Evolutionary conservation across 768 basidiomycete genomes (phyloP).

Genomic region (Leccinum subtestaceum): DNA sequence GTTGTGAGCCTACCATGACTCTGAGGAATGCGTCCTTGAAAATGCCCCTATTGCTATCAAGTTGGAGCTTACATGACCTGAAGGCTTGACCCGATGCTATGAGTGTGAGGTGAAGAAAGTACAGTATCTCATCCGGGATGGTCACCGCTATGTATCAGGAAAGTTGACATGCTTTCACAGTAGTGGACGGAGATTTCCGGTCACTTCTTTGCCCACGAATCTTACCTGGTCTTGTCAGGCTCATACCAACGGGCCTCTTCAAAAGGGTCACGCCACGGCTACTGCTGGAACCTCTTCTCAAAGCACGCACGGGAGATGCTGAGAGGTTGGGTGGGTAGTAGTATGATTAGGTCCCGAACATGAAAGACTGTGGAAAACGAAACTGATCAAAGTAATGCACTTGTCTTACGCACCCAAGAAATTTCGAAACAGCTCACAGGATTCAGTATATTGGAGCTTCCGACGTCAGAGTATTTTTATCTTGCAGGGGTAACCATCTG

Average conservation of each 20-base stretch:
- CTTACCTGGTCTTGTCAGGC: slow-evolving; percentile 9
- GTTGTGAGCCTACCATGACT: too few relatives aligned
- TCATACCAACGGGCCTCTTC: slow-evolving; percentile 13
- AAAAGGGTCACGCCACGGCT: neutral
- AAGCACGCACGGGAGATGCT: slow-evolving; percentile 15
- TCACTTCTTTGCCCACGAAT: slow-evolving; percentile 22
- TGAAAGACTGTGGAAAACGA: neutral
- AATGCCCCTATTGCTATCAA: too few relatives aligned
- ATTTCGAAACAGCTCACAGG: neutral
- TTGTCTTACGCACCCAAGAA: neutral
- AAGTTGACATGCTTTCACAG: slow-evolving; percentile 12
- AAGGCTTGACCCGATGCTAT: too few relatives aligned
- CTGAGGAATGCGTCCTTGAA: too few relatives aligned
- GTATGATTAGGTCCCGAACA: neutral
- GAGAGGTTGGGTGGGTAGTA: slow-evolving; percentile 11
- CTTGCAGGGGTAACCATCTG: neutral
- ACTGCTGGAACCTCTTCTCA: slow-evolving; percentile 12
- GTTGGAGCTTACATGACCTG: too few relatives aligned
- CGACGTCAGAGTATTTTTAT: neutral
- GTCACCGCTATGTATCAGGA: slow-evolving; percentile 11
- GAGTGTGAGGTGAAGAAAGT: too few relatives aligned
- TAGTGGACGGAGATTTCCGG: neutral
- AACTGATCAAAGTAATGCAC: neutral
- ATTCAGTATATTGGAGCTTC: neutral
- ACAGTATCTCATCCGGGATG: slow-evolving; percentile 14